Conservation (phyloP, 768 basidiomycete species). For the Xerocomellus amylosporus region DNA sequence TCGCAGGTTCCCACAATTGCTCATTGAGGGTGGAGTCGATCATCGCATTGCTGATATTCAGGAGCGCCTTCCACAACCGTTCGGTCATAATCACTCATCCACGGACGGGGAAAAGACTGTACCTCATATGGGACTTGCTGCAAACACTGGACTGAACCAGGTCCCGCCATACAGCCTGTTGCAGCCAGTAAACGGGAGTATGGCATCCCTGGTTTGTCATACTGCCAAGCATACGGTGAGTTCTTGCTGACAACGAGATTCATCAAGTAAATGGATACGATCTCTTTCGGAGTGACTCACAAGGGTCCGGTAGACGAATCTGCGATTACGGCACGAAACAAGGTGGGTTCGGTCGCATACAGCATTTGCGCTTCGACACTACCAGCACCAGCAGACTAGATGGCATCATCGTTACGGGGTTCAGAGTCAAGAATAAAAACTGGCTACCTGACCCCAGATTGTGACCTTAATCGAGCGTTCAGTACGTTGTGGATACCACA, state of each 20-base stretch:
- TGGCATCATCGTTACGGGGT: neutral
- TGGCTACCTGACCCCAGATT: constrained; percentile 19
- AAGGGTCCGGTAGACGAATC: constrained; percentile 21
- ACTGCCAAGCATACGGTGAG: constrained; percentile 42
- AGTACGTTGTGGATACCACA: neutral
- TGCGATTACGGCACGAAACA: constrained; percentile 20
- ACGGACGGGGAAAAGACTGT: neutral
- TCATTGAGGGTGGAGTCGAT: constrained; percentile 44
- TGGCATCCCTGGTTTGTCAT: constrained; percentile 51
- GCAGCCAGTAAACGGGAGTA: constrained; percentile 44
- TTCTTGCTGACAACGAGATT: constrained; percentile 43
- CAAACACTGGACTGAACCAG: constrained; percentile 42
- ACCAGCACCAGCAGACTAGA: constrained; percentile 18
- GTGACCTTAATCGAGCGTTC: constrained; percentile 10
- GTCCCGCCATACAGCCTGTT: constrained; percentile 44
- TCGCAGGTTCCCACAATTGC: constrained; percentile 57
- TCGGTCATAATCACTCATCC: neutral
- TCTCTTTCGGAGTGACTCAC: constrained; percentile 5
- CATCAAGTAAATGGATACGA: neutral
- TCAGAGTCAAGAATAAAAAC: neutral
- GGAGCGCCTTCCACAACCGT: constrained; percentile 37
- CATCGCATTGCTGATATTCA: constrained; percentile 48
- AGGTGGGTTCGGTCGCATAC: neutral
- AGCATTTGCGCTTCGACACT: constrained; percentile 14
- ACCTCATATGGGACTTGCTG: constrained; percentile 21